A percentile compares a stretch with the other conserved stretches of the same genome.
These are phyloP conservation scores for Eragrostis nindensis DNA, from an alignment of 176 grass and related monocot genomes.

Conservation along the genomic window DNA sequence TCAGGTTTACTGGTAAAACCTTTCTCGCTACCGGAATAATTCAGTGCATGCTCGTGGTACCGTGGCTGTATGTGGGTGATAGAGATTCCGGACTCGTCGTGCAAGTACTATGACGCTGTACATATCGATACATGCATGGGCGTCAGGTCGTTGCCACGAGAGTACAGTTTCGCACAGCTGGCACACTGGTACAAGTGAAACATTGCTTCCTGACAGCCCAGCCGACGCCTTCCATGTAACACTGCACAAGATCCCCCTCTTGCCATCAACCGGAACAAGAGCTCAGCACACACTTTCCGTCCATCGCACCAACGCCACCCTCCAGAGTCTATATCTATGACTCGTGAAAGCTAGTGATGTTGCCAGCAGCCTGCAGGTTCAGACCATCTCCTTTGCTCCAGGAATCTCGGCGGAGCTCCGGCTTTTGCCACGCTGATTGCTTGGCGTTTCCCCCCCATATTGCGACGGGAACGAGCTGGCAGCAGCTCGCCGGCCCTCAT, in stretches of 20 bases:
- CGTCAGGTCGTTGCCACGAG: not conserved
- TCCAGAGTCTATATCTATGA: not conserved
- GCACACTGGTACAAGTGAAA: not conserved
- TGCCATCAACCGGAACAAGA: not conserved
- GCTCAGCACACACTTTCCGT: not conserved
- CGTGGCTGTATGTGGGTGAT: no score
- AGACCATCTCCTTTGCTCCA: not conserved
- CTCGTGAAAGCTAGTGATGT: not conserved
- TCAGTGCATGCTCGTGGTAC: no score
- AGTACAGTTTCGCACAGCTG: not conserved
- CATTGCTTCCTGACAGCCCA: not conserved
- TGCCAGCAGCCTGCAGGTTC: not conserved
- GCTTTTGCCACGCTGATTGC: not conserved
- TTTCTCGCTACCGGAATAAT: no score
- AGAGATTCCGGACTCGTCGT: no score
- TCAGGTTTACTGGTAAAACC: no score
- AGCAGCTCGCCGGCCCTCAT: not conserved
- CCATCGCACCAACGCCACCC: not conserved
- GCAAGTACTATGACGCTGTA: not conserved
- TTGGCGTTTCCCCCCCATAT: not conserved
- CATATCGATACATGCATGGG: no score
- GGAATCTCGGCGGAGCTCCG: slow-evolving; percentile 33
- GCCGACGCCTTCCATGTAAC: no score
- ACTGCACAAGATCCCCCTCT: not conserved
- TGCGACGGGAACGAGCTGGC: not conserved